phyloP scores from a whole-genome alignment of 768 basidiomycete species.

The Phanerodontia chrysosporium region DNA sequence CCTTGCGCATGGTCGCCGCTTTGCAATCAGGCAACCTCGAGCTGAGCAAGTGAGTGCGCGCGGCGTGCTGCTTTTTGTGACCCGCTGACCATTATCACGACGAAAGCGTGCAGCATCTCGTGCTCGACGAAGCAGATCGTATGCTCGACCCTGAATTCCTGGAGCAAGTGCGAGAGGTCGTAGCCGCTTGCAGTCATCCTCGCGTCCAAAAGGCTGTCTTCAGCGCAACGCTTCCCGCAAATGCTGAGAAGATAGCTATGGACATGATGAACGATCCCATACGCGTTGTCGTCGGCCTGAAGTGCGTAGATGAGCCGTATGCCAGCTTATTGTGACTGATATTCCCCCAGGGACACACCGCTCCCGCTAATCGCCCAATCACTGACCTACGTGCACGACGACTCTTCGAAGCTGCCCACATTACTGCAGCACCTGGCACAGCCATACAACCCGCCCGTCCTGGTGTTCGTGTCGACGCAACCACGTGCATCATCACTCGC shows the following conservation, averaged over 20 bases:
- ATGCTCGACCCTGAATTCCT: conserved; percentile 88
- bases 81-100: conserved; percentile 9
- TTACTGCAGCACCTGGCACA: conserved; percentile 74
- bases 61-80: background rate
- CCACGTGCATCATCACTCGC: conserved; percentile 76
- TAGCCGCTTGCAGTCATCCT: conserved; percentile 68
- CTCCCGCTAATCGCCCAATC: conserved; percentile 86
- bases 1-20: conserved; percentile 80
- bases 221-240: conserved; percentile 90
- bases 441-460: conserved; percentile 85
- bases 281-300: conserved; percentile 92
- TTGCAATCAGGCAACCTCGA: conserved; percentile 64
- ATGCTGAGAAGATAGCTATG: conserved; percentile 84
- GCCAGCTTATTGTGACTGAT: background rate
- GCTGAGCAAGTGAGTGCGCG: conserved; percentile 60
- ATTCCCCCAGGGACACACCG: conserved; percentile 74
- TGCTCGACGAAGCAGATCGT: conserved; percentile 90
- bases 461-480: conserved; percentile 90
- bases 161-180: conserved; percentile 82
- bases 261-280: conserved; percentile 81
- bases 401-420: conserved; percentile 90
- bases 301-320: conserved; percentile 50
- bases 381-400: conserved; percentile 88
- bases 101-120: conserved; percentile 74
- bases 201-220: conserved; percentile 84